Conservation (phyloP, 441 rosid genomes). For the Erodium chrysanthum region DNA sequence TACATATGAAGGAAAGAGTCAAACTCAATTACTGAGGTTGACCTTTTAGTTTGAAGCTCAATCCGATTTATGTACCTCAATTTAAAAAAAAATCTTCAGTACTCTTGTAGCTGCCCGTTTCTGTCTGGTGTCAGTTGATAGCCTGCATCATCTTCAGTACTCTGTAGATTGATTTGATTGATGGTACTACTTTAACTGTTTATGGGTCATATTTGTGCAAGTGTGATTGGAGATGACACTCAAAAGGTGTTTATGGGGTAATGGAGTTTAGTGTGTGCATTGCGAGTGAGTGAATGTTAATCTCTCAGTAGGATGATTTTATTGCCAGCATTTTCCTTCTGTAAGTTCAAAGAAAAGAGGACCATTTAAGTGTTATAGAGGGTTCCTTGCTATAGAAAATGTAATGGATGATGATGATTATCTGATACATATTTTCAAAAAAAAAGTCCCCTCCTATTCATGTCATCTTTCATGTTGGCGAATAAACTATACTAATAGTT, state of each 20-base stretch:
- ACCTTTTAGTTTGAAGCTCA: too few relatives aligned
- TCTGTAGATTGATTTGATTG: background rate
- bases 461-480: background rate
- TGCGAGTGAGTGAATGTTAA: background rate
- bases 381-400: background rate
- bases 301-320: background rate
- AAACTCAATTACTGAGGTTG: too few relatives aligned
- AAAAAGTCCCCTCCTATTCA: background rate
- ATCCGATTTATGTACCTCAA: too few relatives aligned
- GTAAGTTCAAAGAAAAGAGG: background rate
- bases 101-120: background rate
- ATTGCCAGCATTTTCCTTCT: background rate
- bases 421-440: background rate
- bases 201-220: background rate
- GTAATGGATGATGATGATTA: background rate
- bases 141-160: background rate
- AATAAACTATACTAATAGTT: background rate
- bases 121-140: background rate
- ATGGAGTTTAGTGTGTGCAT: background rate
- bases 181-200: slow-evolving; percentile 2
- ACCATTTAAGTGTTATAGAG: background rate
- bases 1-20: too few relatives aligned
- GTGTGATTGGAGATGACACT: background rate
- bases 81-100: too few relatives aligned
- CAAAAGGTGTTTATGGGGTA: background rate